Conservation (phyloP, 2,329 filamentous ascomycete species). For the Arachnomyces sp. region DNA sequence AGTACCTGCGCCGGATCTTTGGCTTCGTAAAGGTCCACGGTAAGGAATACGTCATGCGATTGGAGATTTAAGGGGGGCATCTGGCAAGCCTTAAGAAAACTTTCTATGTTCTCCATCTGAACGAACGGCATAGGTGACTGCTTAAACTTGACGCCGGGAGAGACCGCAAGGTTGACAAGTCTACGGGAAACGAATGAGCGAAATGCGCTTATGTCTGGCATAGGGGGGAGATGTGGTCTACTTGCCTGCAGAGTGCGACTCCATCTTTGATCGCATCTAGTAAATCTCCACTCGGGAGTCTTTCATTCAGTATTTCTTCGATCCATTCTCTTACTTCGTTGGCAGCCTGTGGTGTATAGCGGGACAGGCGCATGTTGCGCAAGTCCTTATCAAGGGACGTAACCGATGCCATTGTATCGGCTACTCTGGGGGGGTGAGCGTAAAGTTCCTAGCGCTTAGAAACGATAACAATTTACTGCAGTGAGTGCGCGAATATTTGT, state of each 20-base stretch:
- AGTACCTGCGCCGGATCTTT: slow-evolving; percentile 96
- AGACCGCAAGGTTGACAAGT: slow-evolving; percentile 71
- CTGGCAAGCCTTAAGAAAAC: slow-evolving; percentile 86
- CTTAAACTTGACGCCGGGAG: slow-evolving; percentile 81
- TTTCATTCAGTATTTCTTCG: slow-evolving; percentile 68
- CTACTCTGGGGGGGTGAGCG: too few species aligned
- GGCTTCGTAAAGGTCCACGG: slow-evolving; percentile 88
- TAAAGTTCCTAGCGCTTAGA: neutral
- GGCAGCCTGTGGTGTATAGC: slow-evolving; percentile 85
- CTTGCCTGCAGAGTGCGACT: slow-evolving; percentile 83
- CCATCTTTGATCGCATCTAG: slow-evolving; percentile 85
- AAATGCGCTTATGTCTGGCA: slow-evolving; percentile 11
- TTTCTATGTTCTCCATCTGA: slow-evolving; percentile 98
- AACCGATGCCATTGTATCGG: slow-evolving; percentile 72
- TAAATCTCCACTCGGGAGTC: slow-evolving; percentile 65
- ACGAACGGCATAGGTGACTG: slow-evolving; percentile 93
- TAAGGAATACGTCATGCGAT: slow-evolving; percentile 92
- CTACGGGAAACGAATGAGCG: slow-evolving; percentile 40
- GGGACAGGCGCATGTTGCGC: slow-evolving; percentile 82
- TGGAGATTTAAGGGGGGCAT: slow-evolving; percentile 76
- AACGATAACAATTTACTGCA: neutral
- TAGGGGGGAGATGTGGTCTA: slow-evolving; percentile 1
- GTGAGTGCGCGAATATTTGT: neutral
- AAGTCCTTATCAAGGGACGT: slow-evolving; percentile 91
- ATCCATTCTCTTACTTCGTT: slow-evolving; percentile 83